Evolutionary conservation across 2,329 filamentous ascomycete species (phyloP).

Genomic region (Alternaria triticina): DNA sequence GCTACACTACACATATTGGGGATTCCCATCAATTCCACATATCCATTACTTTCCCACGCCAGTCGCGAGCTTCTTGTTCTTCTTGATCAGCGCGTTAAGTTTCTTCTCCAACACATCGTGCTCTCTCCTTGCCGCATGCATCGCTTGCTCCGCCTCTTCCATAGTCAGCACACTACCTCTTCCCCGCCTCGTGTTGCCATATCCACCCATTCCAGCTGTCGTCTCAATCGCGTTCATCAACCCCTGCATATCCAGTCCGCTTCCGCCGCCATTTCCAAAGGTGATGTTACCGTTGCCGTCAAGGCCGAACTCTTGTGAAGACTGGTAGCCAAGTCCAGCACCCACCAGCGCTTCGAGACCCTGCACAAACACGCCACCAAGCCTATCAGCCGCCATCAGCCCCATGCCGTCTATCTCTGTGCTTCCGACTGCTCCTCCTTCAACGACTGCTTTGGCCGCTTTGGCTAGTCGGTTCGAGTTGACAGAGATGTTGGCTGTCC

Average conservation of each 20-base stretch:
- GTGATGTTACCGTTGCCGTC: conserved; percentile 32
- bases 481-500: conserved; percentile 39
- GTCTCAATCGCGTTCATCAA: conserved; percentile 27
- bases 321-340: conserved; percentile 37
- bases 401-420: conserved; percentile 45
- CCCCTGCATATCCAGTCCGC: conserved; percentile 30
- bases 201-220: conserved; percentile 1
- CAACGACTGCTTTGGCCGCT: conserved; percentile 43
- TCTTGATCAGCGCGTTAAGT: conserved; percentile 43
- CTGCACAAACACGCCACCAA: conserved; percentile 45
- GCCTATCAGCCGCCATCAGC: conserved; percentile 40
- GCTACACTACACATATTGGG: neutral
- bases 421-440: conserved; percentile 37
- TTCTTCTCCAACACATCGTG: conserved; percentile 48
- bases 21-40: neutral
- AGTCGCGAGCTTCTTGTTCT: conserved; percentile 41
- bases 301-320: conserved; percentile 28
- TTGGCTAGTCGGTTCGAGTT: conserved; percentile 41
- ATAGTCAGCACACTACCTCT: conserved; percentile 39
- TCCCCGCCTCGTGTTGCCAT: conserved; percentile 12
- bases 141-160: conserved; percentile 46
- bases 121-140: conserved; percentile 44
- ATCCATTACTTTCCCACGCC: conserved; percentile 6
- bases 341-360: conserved; percentile 45
- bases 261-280: conserved; percentile 11